phyloP scores from a whole-genome alignment of 2,329 filamentous ascomycete genomes.

The Seiridium cupressi region DNA sequence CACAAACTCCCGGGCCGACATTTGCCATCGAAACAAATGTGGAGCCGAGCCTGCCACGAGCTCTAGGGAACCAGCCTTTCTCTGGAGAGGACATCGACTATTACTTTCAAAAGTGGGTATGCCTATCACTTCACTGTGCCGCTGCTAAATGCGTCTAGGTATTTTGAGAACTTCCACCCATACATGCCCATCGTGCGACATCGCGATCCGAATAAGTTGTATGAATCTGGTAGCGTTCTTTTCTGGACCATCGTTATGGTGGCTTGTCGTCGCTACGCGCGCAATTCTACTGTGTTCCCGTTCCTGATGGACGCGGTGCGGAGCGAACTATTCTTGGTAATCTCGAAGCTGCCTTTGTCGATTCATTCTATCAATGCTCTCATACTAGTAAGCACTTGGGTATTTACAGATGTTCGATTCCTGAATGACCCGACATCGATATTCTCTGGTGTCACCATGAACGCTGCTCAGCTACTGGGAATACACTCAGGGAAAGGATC shows the following conservation, averaged over 20 bases:
- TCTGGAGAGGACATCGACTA: conserved; percentile 53
- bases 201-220: conserved; percentile 49
- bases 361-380: conserved; percentile 51
- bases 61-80: conserved; percentile 45
- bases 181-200: conserved; percentile 51
- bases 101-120: conserved; percentile 50
- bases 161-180: conserved; percentile 50
- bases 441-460: conserved; percentile 45
- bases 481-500: conserved; percentile 52
- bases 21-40: conserved; percentile 12
- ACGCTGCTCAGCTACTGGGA: conserved; percentile 46
- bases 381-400: conserved; percentile 50
- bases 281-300: conserved; percentile 37
- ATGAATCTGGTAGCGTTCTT: conserved; percentile 43
- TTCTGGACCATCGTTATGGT: conserved; percentile 56
- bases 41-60: conserved; percentile 34
- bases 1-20: conserved; percentile 26
- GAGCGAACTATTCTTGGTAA: conserved; percentile 42
- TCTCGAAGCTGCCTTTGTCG: conserved; percentile 40
- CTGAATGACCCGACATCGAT: conserved; percentile 48
- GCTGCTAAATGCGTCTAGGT: conserved; percentile 30
- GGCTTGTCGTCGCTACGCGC: conserved; percentile 47
- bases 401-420: conserved; percentile 49
- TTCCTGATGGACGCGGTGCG: conserved; percentile 46
- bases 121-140: background rate